phyloP scores from a whole-genome alignment of 192 early-diverging fungal species.

The Chytriomyces sp. region DNA sequence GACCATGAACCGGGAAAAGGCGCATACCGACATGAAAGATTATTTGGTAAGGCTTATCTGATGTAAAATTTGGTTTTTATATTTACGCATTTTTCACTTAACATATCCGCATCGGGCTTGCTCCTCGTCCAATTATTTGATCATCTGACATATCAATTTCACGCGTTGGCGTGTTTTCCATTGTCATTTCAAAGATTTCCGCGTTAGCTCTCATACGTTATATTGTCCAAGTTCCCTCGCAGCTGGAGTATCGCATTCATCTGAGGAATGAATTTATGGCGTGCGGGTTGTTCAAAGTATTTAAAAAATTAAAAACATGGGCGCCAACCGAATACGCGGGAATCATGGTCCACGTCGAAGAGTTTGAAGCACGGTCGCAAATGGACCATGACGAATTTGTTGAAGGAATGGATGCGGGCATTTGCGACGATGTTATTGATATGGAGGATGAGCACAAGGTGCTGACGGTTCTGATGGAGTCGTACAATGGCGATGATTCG shows the following conservation, averaged over 20 bases:
- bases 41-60: constrained; percentile 39
- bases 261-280: constrained; percentile 49
- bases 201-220: constrained; percentile 43
- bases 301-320: constrained; percentile 50
- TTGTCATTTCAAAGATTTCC: constrained; percentile 38
- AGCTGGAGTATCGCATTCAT: constrained; percentile 55
- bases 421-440: constrained; percentile 40
- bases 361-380: constrained; percentile 42
- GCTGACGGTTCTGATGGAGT: constrained; percentile 39
- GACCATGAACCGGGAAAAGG: constrained; percentile 41
- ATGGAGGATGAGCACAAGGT: constrained; percentile 46
- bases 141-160: neutral
- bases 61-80: neutral
- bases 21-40: constrained; percentile 50
- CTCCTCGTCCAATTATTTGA: too few species aligned
- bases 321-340: constrained; percentile 48
- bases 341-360: constrained; percentile 50
- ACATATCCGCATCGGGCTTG: too few species aligned
- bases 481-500: constrained; percentile 25
- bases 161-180: neutral
- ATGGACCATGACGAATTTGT: constrained; percentile 48
- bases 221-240: constrained; percentile 49
- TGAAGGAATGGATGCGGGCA: constrained; percentile 43
- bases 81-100: neutral
- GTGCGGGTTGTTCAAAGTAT: constrained; percentile 41